These are phyloP conservation scores for Sugiyamaella lignohabitans DNA, from an alignment of 805 yeast genomes.

Conservation along the genomic window DNA sequence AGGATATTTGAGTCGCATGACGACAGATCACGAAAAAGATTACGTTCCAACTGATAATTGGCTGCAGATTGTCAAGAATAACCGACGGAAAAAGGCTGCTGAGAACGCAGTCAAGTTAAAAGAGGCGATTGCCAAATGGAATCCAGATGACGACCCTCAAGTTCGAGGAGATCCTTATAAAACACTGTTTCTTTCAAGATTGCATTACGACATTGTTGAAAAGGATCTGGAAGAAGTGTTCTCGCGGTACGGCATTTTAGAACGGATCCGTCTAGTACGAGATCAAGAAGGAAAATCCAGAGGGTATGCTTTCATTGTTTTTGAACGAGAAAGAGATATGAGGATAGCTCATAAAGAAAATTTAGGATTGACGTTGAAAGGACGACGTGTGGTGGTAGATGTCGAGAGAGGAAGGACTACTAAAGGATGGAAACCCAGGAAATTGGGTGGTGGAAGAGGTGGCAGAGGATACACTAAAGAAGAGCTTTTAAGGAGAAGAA, in stretches of 20 bases:
- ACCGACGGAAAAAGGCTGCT: slow-evolving; percentile 24
- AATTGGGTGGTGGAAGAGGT: slow-evolving; percentile 88
- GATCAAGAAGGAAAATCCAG: slow-evolving; percentile 51
- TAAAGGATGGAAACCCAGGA: slow-evolving; percentile 35
- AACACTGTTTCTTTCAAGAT: slow-evolving; percentile 72
- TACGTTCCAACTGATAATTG: slow-evolving; percentile 32
- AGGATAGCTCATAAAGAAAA: slow-evolving; percentile 54
- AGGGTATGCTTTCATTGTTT: slow-evolving; percentile 83
- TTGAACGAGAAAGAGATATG: slow-evolving; percentile 54
- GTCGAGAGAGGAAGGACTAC: slow-evolving; percentile 36
- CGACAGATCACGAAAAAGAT: slow-evolving; percentile 12
- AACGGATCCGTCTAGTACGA: slow-evolving; percentile 51
- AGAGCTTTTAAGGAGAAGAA: slow-evolving; percentile 18
- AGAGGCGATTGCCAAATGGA: slow-evolving; percentile 38
- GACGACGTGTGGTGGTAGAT: slow-evolving; percentile 43
- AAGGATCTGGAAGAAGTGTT: slow-evolving; percentile 60
- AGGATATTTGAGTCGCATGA: background rate
- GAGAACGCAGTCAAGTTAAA: slow-evolving; percentile 31
- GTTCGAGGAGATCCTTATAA: slow-evolving; percentile 64
- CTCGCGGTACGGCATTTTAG: slow-evolving; percentile 63
- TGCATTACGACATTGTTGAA: slow-evolving; percentile 60
- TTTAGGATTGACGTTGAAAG: slow-evolving; percentile 46
- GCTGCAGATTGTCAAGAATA: slow-evolving; percentile 28
- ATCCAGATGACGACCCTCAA: slow-evolving; percentile 52
- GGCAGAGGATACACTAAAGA: slow-evolving; percentile 59